These are phyloP conservation scores for Colletotrichum lupini DNA, from an alignment of 2,329 filamentous ascomycete species.

Conservation along the genomic window DNA sequence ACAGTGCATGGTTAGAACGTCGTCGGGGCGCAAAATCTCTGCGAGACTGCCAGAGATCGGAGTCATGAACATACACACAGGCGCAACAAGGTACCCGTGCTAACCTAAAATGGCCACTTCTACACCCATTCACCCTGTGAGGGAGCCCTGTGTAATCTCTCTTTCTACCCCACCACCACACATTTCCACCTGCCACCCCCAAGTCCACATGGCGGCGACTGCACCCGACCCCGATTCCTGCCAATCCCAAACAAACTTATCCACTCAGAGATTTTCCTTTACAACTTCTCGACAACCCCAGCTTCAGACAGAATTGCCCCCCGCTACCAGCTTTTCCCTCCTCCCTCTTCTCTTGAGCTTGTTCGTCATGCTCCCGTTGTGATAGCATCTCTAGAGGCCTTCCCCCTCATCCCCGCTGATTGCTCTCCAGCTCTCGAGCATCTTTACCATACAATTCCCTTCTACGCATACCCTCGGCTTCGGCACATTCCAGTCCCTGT, in stretches of 20 bases:
- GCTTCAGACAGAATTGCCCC: constrained; percentile 26
- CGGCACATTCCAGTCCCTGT: constrained; percentile 28
- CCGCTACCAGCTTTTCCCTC: constrained; percentile 17
- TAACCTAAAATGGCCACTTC: constrained; percentile 19
- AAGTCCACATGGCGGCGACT: constrained; percentile 28
- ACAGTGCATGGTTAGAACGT: constrained; percentile 21
- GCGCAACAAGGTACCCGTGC: background rate
- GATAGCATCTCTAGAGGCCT: constrained; percentile 32
- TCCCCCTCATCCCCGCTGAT: constrained; percentile 13
- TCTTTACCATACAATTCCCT: background rate
- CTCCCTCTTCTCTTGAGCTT: constrained; percentile 17
- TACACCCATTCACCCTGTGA: constrained; percentile 17
- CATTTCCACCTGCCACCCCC: constrained; percentile 26
- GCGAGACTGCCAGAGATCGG: constrained; percentile 9
- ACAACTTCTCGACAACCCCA: constrained; percentile 36
- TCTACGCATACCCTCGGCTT: constrained; percentile 30
- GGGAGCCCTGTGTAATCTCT: background rate
- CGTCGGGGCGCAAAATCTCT: constrained; percentile 29
- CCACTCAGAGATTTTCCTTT: constrained; percentile 36
- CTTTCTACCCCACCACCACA: constrained; percentile 22
- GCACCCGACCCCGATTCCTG: constrained; percentile 32
- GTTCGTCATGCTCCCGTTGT: constrained; percentile 34
- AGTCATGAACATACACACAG: constrained; percentile 23
- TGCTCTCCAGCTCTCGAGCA: constrained; percentile 13
- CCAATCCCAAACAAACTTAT: constrained; percentile 35